Evolutionary conservation across 108 stramenopile genomes (phyloP).

Genomic region (Parietichytrium sp.): DNA sequence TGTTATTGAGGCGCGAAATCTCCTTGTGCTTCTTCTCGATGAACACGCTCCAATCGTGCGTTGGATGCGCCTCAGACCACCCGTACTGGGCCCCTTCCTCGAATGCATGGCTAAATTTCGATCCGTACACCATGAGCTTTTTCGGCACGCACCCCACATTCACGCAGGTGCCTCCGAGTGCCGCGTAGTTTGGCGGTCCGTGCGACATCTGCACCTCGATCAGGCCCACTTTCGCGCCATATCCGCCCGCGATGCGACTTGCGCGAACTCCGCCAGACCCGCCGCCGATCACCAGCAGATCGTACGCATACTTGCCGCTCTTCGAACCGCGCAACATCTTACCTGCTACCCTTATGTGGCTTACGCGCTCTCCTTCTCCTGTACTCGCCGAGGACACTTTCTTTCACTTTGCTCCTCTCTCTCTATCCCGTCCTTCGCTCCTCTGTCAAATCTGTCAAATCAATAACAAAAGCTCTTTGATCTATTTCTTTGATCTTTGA

Average conservation of each 20-base stretch:
- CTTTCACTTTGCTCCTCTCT: no score
- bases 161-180: slow-evolving; percentile 76
- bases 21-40: slow-evolving; percentile 80
- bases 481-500: no score
- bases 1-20: slow-evolving; percentile 74
- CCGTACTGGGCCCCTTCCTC: slow-evolving; percentile 58
- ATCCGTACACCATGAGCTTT: slow-evolving; percentile 86
- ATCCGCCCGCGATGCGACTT: slow-evolving; percentile 61
- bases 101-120: slow-evolving; percentile 51
- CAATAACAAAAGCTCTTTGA: no score
- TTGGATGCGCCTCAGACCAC: slow-evolving; percentile 42
- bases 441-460: no score
- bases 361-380: no score
- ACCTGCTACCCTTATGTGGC: no score
- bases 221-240: slow-evolving; percentile 75
- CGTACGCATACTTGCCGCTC: slow-evolving; percentile 44
- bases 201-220: slow-evolving; percentile 55
- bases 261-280: slow-evolving; percentile 58
- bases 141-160: slow-evolving; percentile 71
- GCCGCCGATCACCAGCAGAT: slow-evolving; percentile 58
- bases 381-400: no score
- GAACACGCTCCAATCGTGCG: slow-evolving; percentile 73
- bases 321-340: slow-evolving; percentile 36
- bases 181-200: slow-evolving; percentile 50
- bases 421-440: no score